Conservation (phyloP, 352 stramenopile genomes). For the Pseudoperonospora humuli region DNA sequence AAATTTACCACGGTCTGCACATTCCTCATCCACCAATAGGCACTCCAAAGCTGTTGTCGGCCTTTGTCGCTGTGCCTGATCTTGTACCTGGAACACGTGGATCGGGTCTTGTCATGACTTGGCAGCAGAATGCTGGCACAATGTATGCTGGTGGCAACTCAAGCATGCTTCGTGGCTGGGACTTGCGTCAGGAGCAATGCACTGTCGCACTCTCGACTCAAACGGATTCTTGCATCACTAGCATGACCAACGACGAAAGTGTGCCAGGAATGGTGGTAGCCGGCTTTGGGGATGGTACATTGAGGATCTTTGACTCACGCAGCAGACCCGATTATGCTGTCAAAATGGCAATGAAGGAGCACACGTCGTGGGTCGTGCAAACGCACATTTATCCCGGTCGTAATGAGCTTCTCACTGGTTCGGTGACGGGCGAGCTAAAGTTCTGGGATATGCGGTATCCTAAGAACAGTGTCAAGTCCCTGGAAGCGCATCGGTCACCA, state of each 20-base stretch:
- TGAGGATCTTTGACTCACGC: constrained; percentile 93
- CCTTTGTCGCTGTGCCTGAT: constrained; percentile 92
- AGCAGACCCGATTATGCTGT: constrained; percentile 62
- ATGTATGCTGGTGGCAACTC: constrained; percentile 92
- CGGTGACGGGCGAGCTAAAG: constrained; percentile 91
- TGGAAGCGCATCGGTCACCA: constrained; percentile 87
- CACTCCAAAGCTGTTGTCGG: constrained; percentile 79
- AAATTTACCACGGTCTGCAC: constrained; percentile 90
- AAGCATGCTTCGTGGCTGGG: constrained; percentile 89
- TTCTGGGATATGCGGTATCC: constrained; percentile 94
- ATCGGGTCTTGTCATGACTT: constrained; percentile 94
- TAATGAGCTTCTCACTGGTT: constrained; percentile 91
- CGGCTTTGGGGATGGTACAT: constrained; percentile 90
- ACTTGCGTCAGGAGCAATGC: constrained; percentile 90
- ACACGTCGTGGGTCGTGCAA: constrained; percentile 94
- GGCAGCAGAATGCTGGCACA: constrained; percentile 88
- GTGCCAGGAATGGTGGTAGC: constrained; percentile 82
- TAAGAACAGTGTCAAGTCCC: constrained; percentile 70
- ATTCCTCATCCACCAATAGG: constrained; percentile 30
- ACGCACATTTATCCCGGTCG: constrained; percentile 69
- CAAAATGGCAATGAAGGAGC: constrained; percentile 81
- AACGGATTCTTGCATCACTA: constrained; percentile 88
- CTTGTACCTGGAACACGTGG: constrained; percentile 84
- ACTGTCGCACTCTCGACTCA: constrained; percentile 75
- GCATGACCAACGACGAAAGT: constrained; percentile 69